phyloP scores from a whole-genome alignment of 352 stramenopile species.

The Globisporangium lucens region DNA sequence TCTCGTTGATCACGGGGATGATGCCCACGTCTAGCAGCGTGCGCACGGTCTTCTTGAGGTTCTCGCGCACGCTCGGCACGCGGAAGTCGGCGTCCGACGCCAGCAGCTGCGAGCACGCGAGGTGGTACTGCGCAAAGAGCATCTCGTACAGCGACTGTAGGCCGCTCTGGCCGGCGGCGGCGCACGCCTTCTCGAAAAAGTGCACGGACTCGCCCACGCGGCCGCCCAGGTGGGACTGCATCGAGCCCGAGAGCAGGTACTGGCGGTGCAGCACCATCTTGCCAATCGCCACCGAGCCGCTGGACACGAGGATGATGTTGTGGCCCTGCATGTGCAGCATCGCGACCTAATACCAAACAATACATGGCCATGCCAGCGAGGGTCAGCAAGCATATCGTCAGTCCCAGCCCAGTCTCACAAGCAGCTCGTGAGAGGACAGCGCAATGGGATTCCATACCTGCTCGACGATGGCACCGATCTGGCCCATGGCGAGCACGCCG shows the following conservation, averaged over 20 bases:
- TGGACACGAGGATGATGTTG: constrained; percentile 82
- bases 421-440: neutral
- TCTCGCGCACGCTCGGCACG: constrained; percentile 53
- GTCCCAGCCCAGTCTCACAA: neutral
- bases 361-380: neutral
- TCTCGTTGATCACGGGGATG: constrained; percentile 86
- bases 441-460: constrained; percentile 21
- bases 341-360: constrained; percentile 41
- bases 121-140: constrained; percentile 82
- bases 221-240: constrained; percentile 76
- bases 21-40: constrained; percentile 78
- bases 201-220: constrained; percentile 48
- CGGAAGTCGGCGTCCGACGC: constrained; percentile 79
- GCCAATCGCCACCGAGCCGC: constrained; percentile 74
- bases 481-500: constrained; percentile 75
- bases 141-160: constrained; percentile 86
- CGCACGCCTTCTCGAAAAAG: constrained; percentile 75
- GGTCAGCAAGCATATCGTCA: neutral
- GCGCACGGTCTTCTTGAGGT: constrained; percentile 60
- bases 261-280: constrained; percentile 80
- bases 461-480: constrained; percentile 84
- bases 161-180: constrained; percentile 66
- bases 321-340: constrained; percentile 78
- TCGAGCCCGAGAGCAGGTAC: constrained; percentile 79
- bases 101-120: constrained; percentile 79